Evolutionary conservation across 2,329 filamentous ascomycete species (phyloP), one percentile per base, ranked within the genome.

Genomic region (Diaporthe helianthi): DNA sequence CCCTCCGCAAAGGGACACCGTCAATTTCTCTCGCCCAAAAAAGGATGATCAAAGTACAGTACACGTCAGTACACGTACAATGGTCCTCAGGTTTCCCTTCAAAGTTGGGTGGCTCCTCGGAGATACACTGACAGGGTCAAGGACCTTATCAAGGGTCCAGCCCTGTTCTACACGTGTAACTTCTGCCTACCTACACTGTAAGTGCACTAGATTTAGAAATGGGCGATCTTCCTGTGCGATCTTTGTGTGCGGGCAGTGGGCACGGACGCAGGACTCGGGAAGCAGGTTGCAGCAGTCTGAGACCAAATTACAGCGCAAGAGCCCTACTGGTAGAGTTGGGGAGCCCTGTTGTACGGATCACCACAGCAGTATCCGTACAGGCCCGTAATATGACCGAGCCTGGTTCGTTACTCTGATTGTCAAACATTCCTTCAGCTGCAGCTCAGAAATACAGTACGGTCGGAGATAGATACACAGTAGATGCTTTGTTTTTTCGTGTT

Each of bases 261-360:
- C 33, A 55, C 58, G 29, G 58, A 33, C 41, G 58, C 17, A 47
- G 41, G 26, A 46, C 54, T 41, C 33, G 31, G 24, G 54, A 29
- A 58, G 33, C 54, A 44, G 36, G 54, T 60, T 29, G 54, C 36
- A 60, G 54, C 54, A 49, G 41, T 63, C 44, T 63, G 41, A 63
- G 58, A 36, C 58, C 58, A 63, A 29, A 33, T 47, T 36, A 24
- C 19, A 26, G 15, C 7, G 24, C 9, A 9, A 29, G 13, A 31
- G 26, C 38, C 38, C 38, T 19, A n/a, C n/a, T n/a, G n/a, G n/a
- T n/a, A 3, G 38, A 19, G 38, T 41, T 44, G 41, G 8, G 22
- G 19, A 33, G 41, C 12, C 58, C 41, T 36, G 41, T 36, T 63
- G 58, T 63, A n/a, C n/a, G n/a, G n/a, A n/a, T n/a, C n/a, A n/a